Conservation (phyloP, 169 alveolate genomes). For the Plasmodium blacklocki region DNA sequence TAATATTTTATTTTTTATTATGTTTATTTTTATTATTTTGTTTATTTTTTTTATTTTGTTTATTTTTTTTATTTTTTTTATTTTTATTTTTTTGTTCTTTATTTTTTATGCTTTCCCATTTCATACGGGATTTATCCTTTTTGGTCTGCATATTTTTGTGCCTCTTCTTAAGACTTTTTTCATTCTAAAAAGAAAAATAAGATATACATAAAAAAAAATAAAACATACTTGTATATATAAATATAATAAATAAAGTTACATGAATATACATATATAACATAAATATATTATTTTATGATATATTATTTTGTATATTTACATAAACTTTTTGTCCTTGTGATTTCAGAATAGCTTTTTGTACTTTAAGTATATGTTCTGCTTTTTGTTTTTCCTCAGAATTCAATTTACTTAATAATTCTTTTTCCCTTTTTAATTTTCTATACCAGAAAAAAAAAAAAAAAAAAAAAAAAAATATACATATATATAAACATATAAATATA, state of each 20-base stretch:
- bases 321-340: constrained; percentile 65
- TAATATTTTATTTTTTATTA: not conserved
- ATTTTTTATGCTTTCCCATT: constrained; percentile 15
- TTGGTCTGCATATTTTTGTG: constrained; percentile 21
- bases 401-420: constrained; percentile 22
- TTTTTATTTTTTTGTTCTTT: not conserved
- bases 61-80: not conserved
- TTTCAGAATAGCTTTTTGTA: constrained; percentile 35
- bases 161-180: constrained; percentile 64
- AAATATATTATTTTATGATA: too few species aligned
- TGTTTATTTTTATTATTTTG: not conserved
- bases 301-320: constrained; percentile 16
- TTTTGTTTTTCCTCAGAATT: constrained; percentile 36
- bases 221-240: not conserved
- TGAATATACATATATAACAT: too few species aligned
- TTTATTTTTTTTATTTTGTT: not conserved
- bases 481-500: too few species aligned
- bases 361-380: constrained; percentile 28
- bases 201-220: not conserved
- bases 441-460: not conserved
- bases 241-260: too few species aligned
- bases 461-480: not conserved
- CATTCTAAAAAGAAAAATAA: constrained; percentile 23
- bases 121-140: constrained; percentile 43
- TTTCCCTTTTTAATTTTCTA: constrained; percentile 43